Evolutionary conservation across 345 rosid species (phyloP).

Genomic region (Linum usitatissimum): DNA sequence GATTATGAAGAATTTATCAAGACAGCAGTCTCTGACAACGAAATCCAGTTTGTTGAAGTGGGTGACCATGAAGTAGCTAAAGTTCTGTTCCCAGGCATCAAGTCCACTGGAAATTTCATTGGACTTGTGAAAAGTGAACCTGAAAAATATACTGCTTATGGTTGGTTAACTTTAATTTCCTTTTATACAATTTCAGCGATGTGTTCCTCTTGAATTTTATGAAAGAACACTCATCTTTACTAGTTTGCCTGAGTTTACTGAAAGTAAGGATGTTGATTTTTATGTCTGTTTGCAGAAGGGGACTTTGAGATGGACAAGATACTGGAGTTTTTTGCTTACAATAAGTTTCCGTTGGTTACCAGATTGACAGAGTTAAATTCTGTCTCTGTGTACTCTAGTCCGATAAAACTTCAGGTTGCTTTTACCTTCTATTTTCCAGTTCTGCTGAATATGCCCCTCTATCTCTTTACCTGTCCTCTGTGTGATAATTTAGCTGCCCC

Average conservation of each 20-base stretch:
- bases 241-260: slow-evolving; percentile 1
- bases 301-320: slow-evolving; percentile 37
- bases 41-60: slow-evolving; percentile 64
- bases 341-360: slow-evolving; percentile 78
- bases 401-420: slow-evolving; percentile 67
- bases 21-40: slow-evolving; percentile 52
- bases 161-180: slow-evolving; percentile 30
- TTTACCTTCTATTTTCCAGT: slow-evolving; percentile 2
- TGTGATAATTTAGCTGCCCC: neutral
- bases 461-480: neutral
- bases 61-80: slow-evolving; percentile 35
- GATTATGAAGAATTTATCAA: slow-evolving; percentile 54
- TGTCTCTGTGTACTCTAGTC: slow-evolving; percentile 60
- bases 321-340: slow-evolving; percentile 50
- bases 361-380: slow-evolving; percentile 63
- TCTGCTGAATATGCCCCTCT: neutral
- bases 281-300: slow-evolving; percentile 44
- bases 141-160: slow-evolving; percentile 54
- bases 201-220: neutral
- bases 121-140: slow-evolving; percentile 80
- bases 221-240: neutral
- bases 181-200: neutral
- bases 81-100: slow-evolving; percentile 48
- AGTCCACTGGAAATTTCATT: slow-evolving; percentile 27
- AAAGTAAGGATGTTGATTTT: slow-evolving; percentile 2